These are phyloP conservation scores for Euclidium syriacum DNA, from an alignment of 345 rosid genomes.

Conservation along the genomic window DNA sequence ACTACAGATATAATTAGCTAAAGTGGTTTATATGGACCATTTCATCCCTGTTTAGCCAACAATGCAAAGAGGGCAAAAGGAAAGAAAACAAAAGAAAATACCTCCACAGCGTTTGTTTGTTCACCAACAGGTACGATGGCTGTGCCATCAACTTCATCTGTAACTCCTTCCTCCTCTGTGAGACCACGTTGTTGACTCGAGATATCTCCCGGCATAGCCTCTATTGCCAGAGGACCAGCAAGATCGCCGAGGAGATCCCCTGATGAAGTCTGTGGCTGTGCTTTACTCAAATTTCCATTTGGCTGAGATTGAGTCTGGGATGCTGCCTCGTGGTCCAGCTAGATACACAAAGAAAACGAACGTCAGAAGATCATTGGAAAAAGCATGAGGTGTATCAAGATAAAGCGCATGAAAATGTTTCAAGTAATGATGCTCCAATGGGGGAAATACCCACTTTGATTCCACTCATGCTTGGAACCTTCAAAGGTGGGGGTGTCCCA, in stretches of 20 bases:
- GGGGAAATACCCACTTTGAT: conserved; percentile 41
- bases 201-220: conserved; percentile 61
- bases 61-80: background rate
- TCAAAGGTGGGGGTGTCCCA: conserved; percentile 62
- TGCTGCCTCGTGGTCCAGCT: conserved; percentile 51
- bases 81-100: conserved; percentile 27
- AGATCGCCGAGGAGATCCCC: conserved; percentile 77
- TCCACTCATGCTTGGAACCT: conserved; percentile 59
- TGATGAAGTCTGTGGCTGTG: conserved; percentile 54
- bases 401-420: background rate
- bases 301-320: conserved; percentile 39
- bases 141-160: conserved; percentile 49
- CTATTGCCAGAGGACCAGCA: conserved; percentile 83
- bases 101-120: conserved; percentile 68
- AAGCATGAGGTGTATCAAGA: background rate
- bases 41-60: background rate
- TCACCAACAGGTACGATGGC: conserved; percentile 85
- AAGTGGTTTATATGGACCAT: background rate
- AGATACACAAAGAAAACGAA: conserved; percentile 9
- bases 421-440: background rate
- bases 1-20: background rate
- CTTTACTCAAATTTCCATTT: conserved; percentile 54
- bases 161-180: conserved; percentile 43
- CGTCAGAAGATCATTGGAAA: conserved; percentile 9
- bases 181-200: conserved; percentile 42